A percentile compares a stretch with the other conserved stretches of the same genome.
These are phyloP conservation scores for Sclerotinia sclerotiorum DNA, from an alignment of 2,329 filamentous ascomycete species.

Conservation along the genomic window DNA sequence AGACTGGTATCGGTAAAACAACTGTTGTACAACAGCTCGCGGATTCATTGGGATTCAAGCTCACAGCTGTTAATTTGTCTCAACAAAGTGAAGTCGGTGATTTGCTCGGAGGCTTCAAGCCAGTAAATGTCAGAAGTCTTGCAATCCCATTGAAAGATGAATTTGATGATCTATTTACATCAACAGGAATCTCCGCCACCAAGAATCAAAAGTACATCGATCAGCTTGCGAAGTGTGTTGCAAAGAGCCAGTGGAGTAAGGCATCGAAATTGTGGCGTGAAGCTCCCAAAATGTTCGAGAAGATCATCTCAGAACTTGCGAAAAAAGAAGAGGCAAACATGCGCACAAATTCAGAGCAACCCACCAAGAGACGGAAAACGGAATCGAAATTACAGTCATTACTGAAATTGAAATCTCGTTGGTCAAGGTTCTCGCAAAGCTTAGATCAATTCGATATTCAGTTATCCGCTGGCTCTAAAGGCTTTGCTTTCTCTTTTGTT, in stretches of 20 bases:
- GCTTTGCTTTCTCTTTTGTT: slow-evolving; percentile 91
- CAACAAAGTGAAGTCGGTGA: slow-evolving; percentile 98
- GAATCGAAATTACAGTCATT: slow-evolving; percentile 66
- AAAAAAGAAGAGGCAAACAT: slow-evolving; percentile 44
- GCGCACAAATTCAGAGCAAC: slow-evolving; percentile 55
- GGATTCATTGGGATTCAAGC: slow-evolving; percentile 76
- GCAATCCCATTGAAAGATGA: slow-evolving; percentile 90
- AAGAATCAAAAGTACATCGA: slow-evolving; percentile 88
- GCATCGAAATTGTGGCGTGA: slow-evolving; percentile 85
- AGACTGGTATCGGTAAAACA: slow-evolving; percentile 98
- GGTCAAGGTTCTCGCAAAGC: slow-evolving; percentile 75
- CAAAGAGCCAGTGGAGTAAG: slow-evolving; percentile 82
- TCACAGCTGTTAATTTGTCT: slow-evolving; percentile 92
- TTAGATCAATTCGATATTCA: slow-evolving; percentile 79
- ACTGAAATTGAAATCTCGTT: slow-evolving; percentile 61
- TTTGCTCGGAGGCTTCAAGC: slow-evolving; percentile 92
- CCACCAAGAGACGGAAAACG: slow-evolving; percentile 66
- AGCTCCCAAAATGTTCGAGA: slow-evolving; percentile 82
- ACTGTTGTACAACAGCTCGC: slow-evolving; percentile 93
- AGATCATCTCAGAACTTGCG: slow-evolving; percentile 59
- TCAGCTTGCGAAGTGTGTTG: slow-evolving; percentile 74
- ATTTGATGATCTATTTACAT: slow-evolving; percentile 84
- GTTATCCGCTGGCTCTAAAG: slow-evolving; percentile 67
- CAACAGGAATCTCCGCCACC: slow-evolving; percentile 79
- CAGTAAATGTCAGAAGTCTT: slow-evolving; percentile 83